A percentile compares a stretch with the other conserved stretches of the same genome.
Evolutionary conservation across 768 basidiomycete genomes (phyloP).

Genomic region (Kwoniella sp.): DNA sequence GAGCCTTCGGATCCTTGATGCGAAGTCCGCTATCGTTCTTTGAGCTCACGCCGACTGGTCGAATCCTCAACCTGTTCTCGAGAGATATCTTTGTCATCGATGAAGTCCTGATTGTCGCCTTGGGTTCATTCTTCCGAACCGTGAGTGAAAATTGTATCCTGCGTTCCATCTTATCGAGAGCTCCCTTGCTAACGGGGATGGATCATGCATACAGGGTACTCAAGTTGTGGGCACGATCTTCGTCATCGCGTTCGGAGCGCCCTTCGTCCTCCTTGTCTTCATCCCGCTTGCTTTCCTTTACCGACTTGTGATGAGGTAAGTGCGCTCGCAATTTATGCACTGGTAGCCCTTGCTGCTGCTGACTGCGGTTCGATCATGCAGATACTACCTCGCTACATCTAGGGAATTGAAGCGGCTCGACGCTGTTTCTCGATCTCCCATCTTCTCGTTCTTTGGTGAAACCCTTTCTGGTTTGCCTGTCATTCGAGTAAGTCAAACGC

Average conservation of each 20-base stretch:
- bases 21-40: conserved; percentile 84
- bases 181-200: not conserved
- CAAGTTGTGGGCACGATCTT: conserved; percentile 55
- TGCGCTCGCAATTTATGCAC: conserved; percentile 11
- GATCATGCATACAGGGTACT: conserved; percentile 25
- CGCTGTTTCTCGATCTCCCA: conserved; percentile 78
- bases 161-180: conserved; percentile 1
- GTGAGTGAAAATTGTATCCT: too few species aligned
- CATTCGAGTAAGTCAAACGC: conserved; percentile 43
- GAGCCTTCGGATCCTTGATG: conserved; percentile 67
- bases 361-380: conserved; percentile 45
- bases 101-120: conserved; percentile 74
- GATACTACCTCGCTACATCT: conserved; percentile 64
- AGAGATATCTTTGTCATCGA: conserved; percentile 74
- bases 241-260: conserved; percentile 80
- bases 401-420: conserved; percentile 56
- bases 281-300: conserved; percentile 80
- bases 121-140: conserved; percentile 72
- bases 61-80: conserved; percentile 87
- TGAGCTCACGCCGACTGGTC: conserved; percentile 82
- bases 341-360: not conserved
- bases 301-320: conserved; percentile 73
- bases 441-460: conserved; percentile 67
- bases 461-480: conserved; percentile 47
- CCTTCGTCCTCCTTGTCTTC: conserved; percentile 74